Conservation (phyloP, 176 grass and related monocot species). For the Themeda triandra region DNA sequence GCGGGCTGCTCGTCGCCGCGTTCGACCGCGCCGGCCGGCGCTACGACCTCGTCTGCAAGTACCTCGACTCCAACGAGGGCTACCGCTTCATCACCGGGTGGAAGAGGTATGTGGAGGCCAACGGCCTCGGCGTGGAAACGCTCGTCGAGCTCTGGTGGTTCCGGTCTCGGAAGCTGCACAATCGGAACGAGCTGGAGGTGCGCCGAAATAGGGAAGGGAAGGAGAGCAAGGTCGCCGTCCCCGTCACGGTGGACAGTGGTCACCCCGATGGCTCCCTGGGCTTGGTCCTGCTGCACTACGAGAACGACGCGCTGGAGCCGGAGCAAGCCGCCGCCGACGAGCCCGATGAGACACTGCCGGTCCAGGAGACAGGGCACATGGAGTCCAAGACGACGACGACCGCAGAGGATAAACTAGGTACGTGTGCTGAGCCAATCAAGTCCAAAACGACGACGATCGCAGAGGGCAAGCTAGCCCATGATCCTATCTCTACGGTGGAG, state of each 20-base stretch:
- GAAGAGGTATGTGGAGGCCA: neutral
- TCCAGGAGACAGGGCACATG: neutral
- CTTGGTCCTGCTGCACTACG: neutral
- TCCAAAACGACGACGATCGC: neutral
- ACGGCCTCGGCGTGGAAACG: neutral
- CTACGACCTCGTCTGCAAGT: constrained; percentile 5
- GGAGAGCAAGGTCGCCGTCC: too few species aligned
- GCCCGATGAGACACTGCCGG: neutral
- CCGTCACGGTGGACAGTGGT: neutral
- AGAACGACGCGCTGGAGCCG: neutral
- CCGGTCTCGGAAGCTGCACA: neutral
- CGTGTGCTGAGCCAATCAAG: neutral
- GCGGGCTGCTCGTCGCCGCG: constrained; percentile 5
- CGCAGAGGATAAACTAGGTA: neutral
- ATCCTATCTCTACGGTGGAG: neutral
- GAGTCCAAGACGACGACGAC: neutral
- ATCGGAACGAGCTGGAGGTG: neutral
- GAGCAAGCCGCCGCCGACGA: neutral
- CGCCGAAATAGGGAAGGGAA: too few species aligned
- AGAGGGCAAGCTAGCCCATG: neutral
- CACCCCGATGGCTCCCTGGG: neutral
- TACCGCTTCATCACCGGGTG: neutral
- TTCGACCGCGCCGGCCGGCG: neutral
- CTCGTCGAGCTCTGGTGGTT: neutral
- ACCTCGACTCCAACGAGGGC: neutral